phyloP scores from a whole-genome alignment of 306 rosid genomes.

The Cucurbita ficifolia region DNA sequence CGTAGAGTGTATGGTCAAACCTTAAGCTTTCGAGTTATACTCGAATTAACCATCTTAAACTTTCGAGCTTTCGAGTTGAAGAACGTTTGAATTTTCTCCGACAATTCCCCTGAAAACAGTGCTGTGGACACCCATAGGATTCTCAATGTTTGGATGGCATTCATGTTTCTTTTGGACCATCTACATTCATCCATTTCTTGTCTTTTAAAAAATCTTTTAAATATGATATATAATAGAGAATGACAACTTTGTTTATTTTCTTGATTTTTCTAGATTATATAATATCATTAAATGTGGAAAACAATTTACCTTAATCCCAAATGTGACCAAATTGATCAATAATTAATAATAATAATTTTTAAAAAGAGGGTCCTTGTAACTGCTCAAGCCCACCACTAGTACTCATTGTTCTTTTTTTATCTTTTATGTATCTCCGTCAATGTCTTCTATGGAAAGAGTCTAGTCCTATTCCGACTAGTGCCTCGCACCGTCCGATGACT shows the following conservation, averaged over 20 bases:
- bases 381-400: too few species aligned
- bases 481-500: too few species aligned
- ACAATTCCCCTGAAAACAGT: not conserved
- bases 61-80: too few species aligned
- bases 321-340: not conserved
- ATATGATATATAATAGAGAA: not conserved
- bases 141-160: constrained; percentile 1
- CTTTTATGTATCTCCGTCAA: too few species aligned
- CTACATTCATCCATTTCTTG: not conserved
- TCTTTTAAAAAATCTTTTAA: not conserved
- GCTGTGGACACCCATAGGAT: not conserved
- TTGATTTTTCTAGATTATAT: not conserved
- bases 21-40: too few species aligned
- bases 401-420: too few species aligned
- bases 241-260: not conserved
- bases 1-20: too few species aligned
- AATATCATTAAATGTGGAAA: not conserved
- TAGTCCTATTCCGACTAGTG: too few species aligned
- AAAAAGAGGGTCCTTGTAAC: not conserved
- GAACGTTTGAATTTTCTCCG: too few species aligned
- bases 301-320: not conserved
- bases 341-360: not conserved
- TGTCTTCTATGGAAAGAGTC: too few species aligned
- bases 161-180: not conserved
- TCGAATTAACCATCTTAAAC: too few species aligned